Evolutionary conservation across 192 early-diverging fungal genomes (phyloP).

Genomic region (Lobosporangium transversale): DNA sequence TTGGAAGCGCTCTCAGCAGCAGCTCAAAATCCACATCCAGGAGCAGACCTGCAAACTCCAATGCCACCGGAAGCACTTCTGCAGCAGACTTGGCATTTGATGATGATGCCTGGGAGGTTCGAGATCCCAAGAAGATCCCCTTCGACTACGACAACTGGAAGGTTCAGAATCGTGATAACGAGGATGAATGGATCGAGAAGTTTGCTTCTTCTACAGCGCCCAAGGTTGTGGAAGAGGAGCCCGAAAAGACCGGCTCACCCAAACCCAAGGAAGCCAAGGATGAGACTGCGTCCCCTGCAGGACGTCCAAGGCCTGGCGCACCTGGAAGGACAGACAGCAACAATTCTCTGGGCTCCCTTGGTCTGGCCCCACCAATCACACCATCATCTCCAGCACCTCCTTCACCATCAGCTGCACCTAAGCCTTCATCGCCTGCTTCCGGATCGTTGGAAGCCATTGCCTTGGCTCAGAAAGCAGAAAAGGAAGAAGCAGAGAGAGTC

Average conservation of each 20-base stretch:
- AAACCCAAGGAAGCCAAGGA: constrained; percentile 27
- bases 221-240: constrained; percentile 12
- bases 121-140: constrained; percentile 37
- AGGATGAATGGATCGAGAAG: constrained; percentile 43
- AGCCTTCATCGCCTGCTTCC: constrained; percentile 27
- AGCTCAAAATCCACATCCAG: constrained; percentile 27
- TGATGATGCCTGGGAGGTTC: constrained; percentile 65
- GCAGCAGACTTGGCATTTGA: constrained; percentile 56
- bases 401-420: constrained; percentile 12
- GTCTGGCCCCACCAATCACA: constrained; percentile 20
- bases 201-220: constrained; percentile 30
- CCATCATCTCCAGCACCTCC: constrained; percentile 21
- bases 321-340: constrained; percentile 43
- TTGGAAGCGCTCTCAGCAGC: constrained; percentile 43
- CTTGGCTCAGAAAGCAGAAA: constrained; percentile 37
- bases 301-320: constrained; percentile 45
- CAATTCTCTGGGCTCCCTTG: constrained; percentile 37
- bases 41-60: constrained; percentile 39
- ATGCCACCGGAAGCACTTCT: constrained; percentile 27
- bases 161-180: constrained; percentile 51
- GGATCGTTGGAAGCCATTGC: constrained; percentile 30
- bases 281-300: constrained; percentile 32
- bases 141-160: constrained; percentile 57
- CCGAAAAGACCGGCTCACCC: constrained; percentile 21
- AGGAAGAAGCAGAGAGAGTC: constrained; percentile 40